A percentile compares a stretch with the other conserved stretches of the same genome.
These are phyloP conservation scores for Cicer cuneatum DNA, from an alignment of 306 rosid species.

Conservation along the genomic window DNA sequence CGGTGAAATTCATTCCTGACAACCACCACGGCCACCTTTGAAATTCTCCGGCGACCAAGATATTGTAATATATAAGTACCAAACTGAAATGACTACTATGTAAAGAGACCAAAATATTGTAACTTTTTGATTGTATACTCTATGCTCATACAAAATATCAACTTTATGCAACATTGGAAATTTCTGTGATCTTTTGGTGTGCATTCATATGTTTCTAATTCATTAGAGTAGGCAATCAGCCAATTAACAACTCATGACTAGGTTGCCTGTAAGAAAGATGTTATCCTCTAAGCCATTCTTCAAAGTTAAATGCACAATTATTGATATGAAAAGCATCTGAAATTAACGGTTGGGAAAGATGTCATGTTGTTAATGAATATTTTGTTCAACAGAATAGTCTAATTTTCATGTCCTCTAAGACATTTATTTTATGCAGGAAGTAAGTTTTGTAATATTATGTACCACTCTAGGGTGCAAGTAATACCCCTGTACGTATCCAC, in stretches of 20 bases:
- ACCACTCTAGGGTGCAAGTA: neutral
- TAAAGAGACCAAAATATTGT: neutral
- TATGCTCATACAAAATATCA: neutral
- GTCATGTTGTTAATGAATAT: neutral
- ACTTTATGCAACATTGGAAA: neutral
- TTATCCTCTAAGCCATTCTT: neutral
- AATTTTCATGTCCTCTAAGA: no score
- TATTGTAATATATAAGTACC: neutral
- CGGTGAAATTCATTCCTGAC: no score
- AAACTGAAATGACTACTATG: neutral
- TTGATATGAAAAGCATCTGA: neutral
- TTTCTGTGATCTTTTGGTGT: neutral
- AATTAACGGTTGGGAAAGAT: neutral
- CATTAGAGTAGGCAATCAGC: neutral
- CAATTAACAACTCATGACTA: neutral
- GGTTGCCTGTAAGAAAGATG: no score
- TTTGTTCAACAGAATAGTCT: no score
- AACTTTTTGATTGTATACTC: neutral
- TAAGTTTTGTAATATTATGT: neutral
- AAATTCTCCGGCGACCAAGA: no score
- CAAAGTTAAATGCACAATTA: neutral
- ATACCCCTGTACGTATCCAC: neutral
- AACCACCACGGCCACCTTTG: no score
- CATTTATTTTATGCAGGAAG: neutral
- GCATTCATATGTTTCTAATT: neutral